Base-by-base conservation (phyloP, 179 eudicot species). In the Corrigiola litoralis region DNA sequence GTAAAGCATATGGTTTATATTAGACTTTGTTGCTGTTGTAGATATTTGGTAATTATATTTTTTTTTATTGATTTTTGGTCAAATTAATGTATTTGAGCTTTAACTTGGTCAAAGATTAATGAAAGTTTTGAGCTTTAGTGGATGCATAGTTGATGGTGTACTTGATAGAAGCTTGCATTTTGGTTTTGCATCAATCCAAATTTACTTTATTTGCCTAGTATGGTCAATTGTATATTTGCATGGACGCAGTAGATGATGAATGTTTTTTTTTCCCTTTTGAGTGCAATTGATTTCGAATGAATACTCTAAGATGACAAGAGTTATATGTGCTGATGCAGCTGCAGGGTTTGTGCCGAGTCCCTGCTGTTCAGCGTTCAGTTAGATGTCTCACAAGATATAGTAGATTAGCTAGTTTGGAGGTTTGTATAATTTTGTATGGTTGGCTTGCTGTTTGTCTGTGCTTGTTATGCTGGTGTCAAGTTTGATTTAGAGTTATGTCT, bases 351-450 rank as follows among this genome's bases (percentile, higher is more conserved):
- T 58, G 60, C 40, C 75, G 72, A 58, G 72, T 70, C 17, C 50
- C 67, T 60, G 61, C 72, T 29, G 41, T 74, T 37, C 72, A 72
- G 42, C 65, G 60, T 61, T 68, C 82, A 29, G 73, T 68, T 59
- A 81, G 74, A 77, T 70, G 58, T 66, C 46, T 74, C 56, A 62
- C 75, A 20, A 72, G 73, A 58, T 71, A 68, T 65, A 80, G 81
- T 27, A 68, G 70, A 34, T 75, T 68, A 46, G 58, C 54, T 63
- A 71, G 61, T 73, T 79, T 75, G 32, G 73, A 87, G 98, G 98
- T 90, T 67, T 72, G 81, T 63, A 28, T 31, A 1, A 42, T 27
- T 66, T 34, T 65, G 6, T 20, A 11, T 57, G 10, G 4, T 21
- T 33, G 16, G 24, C 10, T 12, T 61, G 50, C 14, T 54, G 25